These are phyloP conservation scores for Penicillium sp. DNA, from an alignment of 2,329 filamentous ascomycete species.

Conservation along the genomic window DNA sequence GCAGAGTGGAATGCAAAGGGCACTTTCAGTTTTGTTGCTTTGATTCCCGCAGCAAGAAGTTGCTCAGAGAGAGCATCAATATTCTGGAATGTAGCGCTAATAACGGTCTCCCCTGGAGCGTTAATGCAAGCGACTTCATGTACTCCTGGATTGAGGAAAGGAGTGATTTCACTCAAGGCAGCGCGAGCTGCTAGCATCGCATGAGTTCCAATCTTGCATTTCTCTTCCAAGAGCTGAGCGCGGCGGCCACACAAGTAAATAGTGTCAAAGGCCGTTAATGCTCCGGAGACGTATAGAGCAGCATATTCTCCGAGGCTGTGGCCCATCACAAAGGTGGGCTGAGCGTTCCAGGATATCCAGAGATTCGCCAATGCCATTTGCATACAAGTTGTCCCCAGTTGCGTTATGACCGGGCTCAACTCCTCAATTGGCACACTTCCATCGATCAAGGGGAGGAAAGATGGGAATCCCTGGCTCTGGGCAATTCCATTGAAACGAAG, in stretches of 20 bases:
- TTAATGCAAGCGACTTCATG: conserved; percentile 38
- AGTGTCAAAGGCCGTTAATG: conserved; percentile 34
- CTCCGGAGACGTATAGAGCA: conserved; percentile 37
- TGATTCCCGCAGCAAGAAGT: conserved; percentile 33
- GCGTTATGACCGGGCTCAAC: conserved; percentile 28
- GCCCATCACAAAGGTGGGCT: conserved; percentile 37
- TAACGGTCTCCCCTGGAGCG: conserved; percentile 41
- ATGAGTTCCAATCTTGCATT: conserved; percentile 40
- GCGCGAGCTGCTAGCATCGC: conserved; percentile 44
- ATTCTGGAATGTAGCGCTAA: conserved; percentile 34
- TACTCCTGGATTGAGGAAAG: conserved; percentile 26
- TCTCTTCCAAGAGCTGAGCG: conserved; percentile 37
- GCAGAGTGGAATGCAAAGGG: conserved; percentile 47
- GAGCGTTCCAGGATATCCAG: conserved; percentile 34
- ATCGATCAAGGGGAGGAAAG: conserved; percentile 34
- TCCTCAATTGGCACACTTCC: conserved; percentile 27
- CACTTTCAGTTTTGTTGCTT: conserved; percentile 40
- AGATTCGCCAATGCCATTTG: conserved; percentile 37
- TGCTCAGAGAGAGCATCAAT: conserved; percentile 36
- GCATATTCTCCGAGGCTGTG: conserved; percentile 43
- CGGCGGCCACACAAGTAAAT: conserved; percentile 40
- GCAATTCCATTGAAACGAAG: conserved; percentile 29
- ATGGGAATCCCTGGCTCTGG: conserved; percentile 32
- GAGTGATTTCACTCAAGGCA: conserved; percentile 30
- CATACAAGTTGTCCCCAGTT: conserved; percentile 36